Evolutionary conservation across 768 basidiomycete species (phyloP).

Genomic region (Rhodotorula diobovata): DNA sequence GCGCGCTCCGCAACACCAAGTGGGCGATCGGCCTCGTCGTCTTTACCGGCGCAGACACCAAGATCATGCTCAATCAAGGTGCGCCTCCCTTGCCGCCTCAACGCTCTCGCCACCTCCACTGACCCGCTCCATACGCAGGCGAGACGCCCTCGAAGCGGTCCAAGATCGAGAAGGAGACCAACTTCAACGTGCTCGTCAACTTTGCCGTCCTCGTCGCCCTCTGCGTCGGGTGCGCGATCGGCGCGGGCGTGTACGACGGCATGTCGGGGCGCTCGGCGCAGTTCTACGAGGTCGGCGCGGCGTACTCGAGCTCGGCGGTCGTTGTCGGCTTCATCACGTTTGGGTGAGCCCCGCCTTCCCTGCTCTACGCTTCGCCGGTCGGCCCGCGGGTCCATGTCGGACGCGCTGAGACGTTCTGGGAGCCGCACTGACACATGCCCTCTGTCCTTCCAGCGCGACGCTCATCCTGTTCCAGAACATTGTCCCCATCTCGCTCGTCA

Average conservation of each 20-base stretch:
- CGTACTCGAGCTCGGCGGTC: constrained; percentile 59
- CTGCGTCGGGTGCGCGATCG: constrained; percentile 69
- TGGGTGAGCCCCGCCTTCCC: constrained; percentile 57
- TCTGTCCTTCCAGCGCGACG: constrained; percentile 60
- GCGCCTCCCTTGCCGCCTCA: constrained; percentile 1
- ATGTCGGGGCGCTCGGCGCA: constrained; percentile 61
- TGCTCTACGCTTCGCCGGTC: too few species aligned
- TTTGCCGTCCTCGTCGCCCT: constrained; percentile 71
- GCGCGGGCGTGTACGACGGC: constrained; percentile 67
- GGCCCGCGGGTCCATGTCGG: too few species aligned
- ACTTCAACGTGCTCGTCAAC: constrained; percentile 95
- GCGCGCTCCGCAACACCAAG: constrained; percentile 83
- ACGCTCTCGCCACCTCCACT: background rate
- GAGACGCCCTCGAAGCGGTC: constrained; percentile 92
- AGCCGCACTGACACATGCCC: background rate
- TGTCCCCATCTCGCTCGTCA: constrained; percentile 93
- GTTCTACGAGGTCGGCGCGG: constrained; percentile 65
- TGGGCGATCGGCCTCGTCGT: constrained; percentile 93
- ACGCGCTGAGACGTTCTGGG: too few species aligned
- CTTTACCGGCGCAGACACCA: constrained; percentile 84
- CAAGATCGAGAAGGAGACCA: constrained; percentile 97
- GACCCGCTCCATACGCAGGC: constrained; percentile 49
- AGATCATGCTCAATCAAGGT: constrained; percentile 51
- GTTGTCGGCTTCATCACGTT: constrained; percentile 84
- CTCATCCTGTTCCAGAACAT: constrained; percentile 97